These are phyloP conservation scores for Penicillium turbatum DNA, from an alignment of 495 filamentous ascomycete species.

Conservation along the genomic window DNA sequence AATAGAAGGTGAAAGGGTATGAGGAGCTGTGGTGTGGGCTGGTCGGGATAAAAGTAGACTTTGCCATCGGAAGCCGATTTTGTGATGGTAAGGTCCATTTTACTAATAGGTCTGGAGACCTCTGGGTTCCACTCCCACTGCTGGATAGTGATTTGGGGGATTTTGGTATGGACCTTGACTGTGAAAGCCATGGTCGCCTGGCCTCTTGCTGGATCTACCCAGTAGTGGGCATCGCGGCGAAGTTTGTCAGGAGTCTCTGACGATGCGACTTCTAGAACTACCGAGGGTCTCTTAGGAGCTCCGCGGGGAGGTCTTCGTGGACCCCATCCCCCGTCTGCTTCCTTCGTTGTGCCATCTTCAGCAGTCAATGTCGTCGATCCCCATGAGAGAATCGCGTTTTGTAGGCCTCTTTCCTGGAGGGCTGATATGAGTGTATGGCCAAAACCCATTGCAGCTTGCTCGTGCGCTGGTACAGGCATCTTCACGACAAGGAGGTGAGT, in stretches of 20 bases:
- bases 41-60: constrained; percentile 1
- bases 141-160: not conserved
- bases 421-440: not conserved
- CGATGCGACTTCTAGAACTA: not conserved
- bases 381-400: not conserved
- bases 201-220: constrained; percentile 4
- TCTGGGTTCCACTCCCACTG: not conserved
- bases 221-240: constrained; percentile 1
- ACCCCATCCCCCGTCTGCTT: constrained; percentile 7
- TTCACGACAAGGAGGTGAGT: not conserved
- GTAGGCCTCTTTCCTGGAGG: not conserved
- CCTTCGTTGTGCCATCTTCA: constrained; percentile 2
- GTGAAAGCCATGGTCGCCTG: constrained; percentile 1
- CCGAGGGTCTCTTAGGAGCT: constrained; percentile 4
- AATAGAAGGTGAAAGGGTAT: constrained; percentile 3
- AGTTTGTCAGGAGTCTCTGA: not conserved
- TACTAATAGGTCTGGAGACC: not conserved
- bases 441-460: not conserved
- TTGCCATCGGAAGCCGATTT: not conserved
- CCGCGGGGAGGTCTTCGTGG: constrained; percentile 4
- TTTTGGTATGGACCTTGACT: not conserved
- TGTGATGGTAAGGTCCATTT: not conserved
- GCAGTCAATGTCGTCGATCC: not conserved
- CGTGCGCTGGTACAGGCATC: not conserved
- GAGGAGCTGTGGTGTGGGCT: not conserved